Percentiles rank a stretch among this genome's conserved stretches.
phyloP scores from a whole-genome alignment of 2,329 filamentous ascomycete genomes.

The Curvularia sp. region DNA sequence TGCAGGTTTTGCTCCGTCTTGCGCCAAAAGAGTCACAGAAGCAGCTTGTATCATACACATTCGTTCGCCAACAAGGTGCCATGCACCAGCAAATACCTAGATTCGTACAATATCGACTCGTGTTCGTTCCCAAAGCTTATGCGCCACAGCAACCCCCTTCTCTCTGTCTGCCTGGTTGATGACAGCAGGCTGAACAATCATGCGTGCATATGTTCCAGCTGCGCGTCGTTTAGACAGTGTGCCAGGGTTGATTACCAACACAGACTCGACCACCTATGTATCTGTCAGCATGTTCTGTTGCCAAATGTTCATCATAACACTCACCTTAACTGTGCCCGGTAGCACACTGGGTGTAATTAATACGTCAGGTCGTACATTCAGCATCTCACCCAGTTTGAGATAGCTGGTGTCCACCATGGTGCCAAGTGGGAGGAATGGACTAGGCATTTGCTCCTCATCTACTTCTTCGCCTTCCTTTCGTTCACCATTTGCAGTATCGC shows the following conservation, averaged over 20 bases:
- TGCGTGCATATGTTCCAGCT: slow-evolving; percentile 82
- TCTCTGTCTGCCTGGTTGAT: slow-evolving; percentile 65
- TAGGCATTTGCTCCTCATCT: slow-evolving; percentile 58
- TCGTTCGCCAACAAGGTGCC: not conserved
- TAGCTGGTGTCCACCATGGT: slow-evolving; percentile 84
- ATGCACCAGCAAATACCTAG: slow-evolving; percentile 9
- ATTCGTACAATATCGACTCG: slow-evolving; percentile 89
- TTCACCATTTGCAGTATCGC: slow-evolving; percentile 32
- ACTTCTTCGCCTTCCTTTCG: slow-evolving; percentile 48
- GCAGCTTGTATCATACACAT: not conserved
- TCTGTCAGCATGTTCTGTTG: not conserved
- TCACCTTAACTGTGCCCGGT: slow-evolving; percentile 86
- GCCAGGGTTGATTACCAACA: slow-evolving; percentile 90
- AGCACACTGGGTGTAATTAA: slow-evolving; percentile 82
- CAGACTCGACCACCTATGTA: slow-evolving; percentile 82
- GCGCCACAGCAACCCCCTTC: slow-evolving; percentile 64
- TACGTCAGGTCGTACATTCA: slow-evolving; percentile 83
- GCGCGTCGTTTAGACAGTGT: slow-evolving; percentile 83
- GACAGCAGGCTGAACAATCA: slow-evolving; percentile 73
- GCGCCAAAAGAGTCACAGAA: not conserved
- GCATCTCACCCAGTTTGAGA: slow-evolving; percentile 88
- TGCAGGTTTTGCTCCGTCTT: not conserved
- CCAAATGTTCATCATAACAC: not conserved
- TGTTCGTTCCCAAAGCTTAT: slow-evolving; percentile 81
- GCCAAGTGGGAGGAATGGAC: slow-evolving; percentile 60